Conservation (phyloP, 306 rosid species). For the Gillenia trifoliata region DNA sequence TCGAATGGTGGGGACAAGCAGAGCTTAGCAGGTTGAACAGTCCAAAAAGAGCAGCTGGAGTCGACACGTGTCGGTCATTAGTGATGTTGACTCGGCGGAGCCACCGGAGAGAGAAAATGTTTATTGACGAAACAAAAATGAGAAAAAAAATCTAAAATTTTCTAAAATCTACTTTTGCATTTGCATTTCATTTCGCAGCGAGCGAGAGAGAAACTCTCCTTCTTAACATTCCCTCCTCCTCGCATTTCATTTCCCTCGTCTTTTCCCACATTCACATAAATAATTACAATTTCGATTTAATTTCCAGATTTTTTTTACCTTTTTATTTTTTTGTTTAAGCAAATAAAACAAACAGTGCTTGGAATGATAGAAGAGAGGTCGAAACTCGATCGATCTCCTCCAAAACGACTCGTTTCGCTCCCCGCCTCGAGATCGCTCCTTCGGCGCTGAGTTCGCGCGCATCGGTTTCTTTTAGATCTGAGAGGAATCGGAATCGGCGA, state of each 20-base stretch:
- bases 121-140: not conserved
- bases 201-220: not conserved
- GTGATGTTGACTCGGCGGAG: slow-evolving; percentile 40
- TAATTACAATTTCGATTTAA: slow-evolving; percentile 25
- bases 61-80: slow-evolving; percentile 20
- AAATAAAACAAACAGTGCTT: slow-evolving; percentile 3
- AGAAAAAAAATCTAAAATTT: not conserved
- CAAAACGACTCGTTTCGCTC: slow-evolving; percentile 45
- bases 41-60: slow-evolving; percentile 11
- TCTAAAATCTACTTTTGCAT: not conserved
- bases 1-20: not conserved
- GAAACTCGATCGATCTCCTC: slow-evolving; percentile 21
- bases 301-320: not conserved
- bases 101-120: slow-evolving; percentile 34
- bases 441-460: slow-evolving; percentile 13
- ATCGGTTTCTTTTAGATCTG: slow-evolving; percentile 20
- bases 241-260: slow-evolving; percentile 41
- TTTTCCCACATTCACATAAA: slow-evolving; percentile 19
- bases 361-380: slow-evolving; percentile 49
- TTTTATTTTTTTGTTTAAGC: not conserved
- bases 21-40: slow-evolving; percentile 1
- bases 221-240: slow-evolving; percentile 3
- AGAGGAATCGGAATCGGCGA: slow-evolving; percentile 10
- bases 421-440: slow-evolving; percentile 20
- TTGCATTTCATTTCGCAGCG: slow-evolving; percentile 30